Conservation (phyloP, 1,284 basidiomycete genomes). For the Porodaedalea pini region DNA sequence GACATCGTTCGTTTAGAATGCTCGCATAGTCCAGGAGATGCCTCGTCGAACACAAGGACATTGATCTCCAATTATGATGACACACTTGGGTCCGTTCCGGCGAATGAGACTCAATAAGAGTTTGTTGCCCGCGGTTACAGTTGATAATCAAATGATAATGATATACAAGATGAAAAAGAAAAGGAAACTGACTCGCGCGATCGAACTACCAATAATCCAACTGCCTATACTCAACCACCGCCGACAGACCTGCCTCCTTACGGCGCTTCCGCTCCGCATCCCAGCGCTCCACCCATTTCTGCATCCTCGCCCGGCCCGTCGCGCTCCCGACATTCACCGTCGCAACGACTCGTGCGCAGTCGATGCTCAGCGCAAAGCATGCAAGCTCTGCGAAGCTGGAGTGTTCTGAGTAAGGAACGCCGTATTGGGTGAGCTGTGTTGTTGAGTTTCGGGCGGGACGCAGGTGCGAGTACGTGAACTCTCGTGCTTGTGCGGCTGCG, state of each 20-base stretch:
- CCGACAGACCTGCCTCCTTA: constrained; percentile 40
- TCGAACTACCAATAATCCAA: constrained; percentile 22
- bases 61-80: no score
- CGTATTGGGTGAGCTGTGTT: constrained; percentile 67
- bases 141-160: no score
- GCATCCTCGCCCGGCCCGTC: constrained; percentile 77
- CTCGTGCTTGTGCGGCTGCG: constrained; percentile 56
- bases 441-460: constrained; percentile 73
- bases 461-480: constrained; percentile 68
- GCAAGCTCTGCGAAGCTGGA: constrained; percentile 93
- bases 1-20: no score
- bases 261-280: constrained; percentile 70
- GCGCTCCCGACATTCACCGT: constrained; percentile 93
- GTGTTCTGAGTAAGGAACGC: constrained; percentile 95
- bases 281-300: constrained; percentile 85
- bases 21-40: no score
- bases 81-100: no score
- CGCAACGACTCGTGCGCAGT: constrained; percentile 86
- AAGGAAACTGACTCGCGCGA: no score
- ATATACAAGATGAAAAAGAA: no score
- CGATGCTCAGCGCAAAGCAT: constrained; percentile 84
- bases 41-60: no score
- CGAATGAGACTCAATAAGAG: no score
- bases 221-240: constrained; percentile 5
- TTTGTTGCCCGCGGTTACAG: no score